Base-by-base conservation (phyloP, 1,284 basidiomycete species). In the Porogramme epimiltina region DNA sequence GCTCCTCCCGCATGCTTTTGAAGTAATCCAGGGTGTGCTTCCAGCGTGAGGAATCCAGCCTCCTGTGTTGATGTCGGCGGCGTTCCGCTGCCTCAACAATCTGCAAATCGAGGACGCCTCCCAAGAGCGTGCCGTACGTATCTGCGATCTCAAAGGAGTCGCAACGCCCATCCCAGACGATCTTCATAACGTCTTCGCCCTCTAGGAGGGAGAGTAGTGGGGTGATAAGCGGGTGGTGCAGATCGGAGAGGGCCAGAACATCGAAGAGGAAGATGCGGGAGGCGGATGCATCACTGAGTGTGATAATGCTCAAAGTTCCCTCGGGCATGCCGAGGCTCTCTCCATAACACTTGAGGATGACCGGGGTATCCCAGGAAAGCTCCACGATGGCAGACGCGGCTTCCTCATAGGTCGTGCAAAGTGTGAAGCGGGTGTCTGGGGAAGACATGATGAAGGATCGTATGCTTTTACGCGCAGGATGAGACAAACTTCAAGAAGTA, bases 161-260 rank as follows among this genome's bases (percentile, higher is more conserved):
- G 61, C 72, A 70, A 1, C 75, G 66, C 10, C 75, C 75, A 55
- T 77, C 75, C 75, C 75, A 77, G 51, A 74, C 73, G 47, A 78
- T 56, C 61, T 77, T 77, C 28, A 65, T 62, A 25, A 73, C 55
- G 2, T 48, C 45, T 10, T 61, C 56, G 22, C 66, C 53, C 24
- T 56, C 51, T 43, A 76, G 64, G 19, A 73, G 54, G 18, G 47
- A 37, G 4, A 71, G 51, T 4, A 74, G 47, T 20, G 43, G 51
- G 10, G 55, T 54, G 24, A 72, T 55, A 38, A 58, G 51, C 9
- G 55, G 47, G 42, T 50, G 56, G 4, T 63, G 49, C 16, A 52
- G 39, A 41, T 47, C 38, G 6, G 45, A 24, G 20, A 23, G 51
- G 47, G 74, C 67, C n/a, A 66, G 54, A 44, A 69, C 66, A 55